These are phyloP conservation scores for Coniochaeta hoffmannii DNA, from an alignment of 2,329 filamentous ascomycete species.

Conservation along the genomic window DNA sequence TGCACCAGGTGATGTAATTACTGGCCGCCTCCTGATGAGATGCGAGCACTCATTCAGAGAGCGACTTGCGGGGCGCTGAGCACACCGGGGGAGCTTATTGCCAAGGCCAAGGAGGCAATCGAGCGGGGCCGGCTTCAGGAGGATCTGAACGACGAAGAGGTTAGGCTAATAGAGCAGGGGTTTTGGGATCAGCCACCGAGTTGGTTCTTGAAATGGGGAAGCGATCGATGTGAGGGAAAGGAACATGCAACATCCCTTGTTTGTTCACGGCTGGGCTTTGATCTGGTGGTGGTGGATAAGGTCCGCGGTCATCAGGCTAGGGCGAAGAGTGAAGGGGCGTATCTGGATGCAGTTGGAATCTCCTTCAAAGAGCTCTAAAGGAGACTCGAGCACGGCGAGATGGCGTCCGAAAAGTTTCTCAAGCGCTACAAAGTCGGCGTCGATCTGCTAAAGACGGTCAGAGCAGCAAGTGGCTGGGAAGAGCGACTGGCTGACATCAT, in stretches of 20 bases:
- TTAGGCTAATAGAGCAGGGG: background rate
- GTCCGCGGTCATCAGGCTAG: background rate
- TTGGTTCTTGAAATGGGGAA: background rate
- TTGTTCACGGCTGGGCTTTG: background rate
- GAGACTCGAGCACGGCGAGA: background rate
- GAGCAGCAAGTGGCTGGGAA: background rate
- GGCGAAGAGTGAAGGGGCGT: background rate
- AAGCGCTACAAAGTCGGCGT: background rate
- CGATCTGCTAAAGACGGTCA: background rate
- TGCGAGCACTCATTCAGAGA: constrained; percentile 3
- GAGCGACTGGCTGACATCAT: background rate
- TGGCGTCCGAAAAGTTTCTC: background rate
- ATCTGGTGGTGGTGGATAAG: background rate
- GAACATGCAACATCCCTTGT: background rate
- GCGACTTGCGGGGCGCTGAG: background rate
- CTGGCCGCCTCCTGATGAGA: constrained; percentile 8
- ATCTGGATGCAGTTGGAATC: background rate
- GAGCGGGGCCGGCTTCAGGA: background rate
- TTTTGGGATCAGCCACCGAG: background rate
- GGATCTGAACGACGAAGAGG: background rate
- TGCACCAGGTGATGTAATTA: constrained; percentile 6
- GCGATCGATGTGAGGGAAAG: background rate
- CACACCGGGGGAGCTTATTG: background rate
- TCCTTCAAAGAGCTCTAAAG: background rate
- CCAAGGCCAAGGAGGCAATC: background rate